Percentiles rank a stretch among this genome's conserved stretches.
These are phyloP conservation scores for Cinnamomum micranthum DNA, from an alignment of 164 flowering plant genomes.

Conservation along the genomic window DNA sequence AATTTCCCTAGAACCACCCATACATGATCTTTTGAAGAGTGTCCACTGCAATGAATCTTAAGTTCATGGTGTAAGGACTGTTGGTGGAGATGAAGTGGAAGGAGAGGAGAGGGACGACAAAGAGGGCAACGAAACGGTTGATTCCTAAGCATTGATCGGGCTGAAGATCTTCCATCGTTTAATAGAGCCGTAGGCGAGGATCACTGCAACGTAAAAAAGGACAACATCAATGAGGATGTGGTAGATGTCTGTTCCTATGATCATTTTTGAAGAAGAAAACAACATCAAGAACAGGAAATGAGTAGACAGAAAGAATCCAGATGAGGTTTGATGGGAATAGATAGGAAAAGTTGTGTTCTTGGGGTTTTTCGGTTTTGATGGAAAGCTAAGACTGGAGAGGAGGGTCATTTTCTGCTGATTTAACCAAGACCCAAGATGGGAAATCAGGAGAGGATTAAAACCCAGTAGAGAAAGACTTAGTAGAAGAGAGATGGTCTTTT, in stretches of 20 bases:
- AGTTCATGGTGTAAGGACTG: constrained; percentile 82
- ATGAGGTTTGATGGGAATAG: too few species aligned
- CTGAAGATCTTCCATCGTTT: constrained; percentile 52
- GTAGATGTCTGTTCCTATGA: background rate
- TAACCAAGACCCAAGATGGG: too few species aligned
- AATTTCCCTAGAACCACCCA: constrained; percentile 37
- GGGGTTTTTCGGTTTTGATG: too few species aligned
- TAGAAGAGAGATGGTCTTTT: too few species aligned
- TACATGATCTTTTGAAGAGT: constrained; percentile 72
- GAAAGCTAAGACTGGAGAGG: too few species aligned
- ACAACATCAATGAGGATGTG: background rate
- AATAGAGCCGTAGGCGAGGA: background rate
- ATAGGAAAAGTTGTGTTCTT: too few species aligned
- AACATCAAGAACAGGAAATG: background rate
- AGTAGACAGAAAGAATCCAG: too few species aligned
- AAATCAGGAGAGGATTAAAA: too few species aligned
- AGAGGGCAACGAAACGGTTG: constrained; percentile 83
- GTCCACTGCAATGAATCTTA: constrained; percentile 80
- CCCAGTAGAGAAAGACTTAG: too few species aligned
- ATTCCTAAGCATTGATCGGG: constrained; percentile 96
- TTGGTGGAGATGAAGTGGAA: constrained; percentile 88
- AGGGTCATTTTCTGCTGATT: too few species aligned
- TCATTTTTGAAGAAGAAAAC: background rate
- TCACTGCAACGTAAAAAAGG: background rate
- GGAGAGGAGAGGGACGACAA: constrained; percentile 84